These are phyloP conservation scores for Jackrogersella multiformis DNA, from an alignment of 495 filamentous ascomycete genomes.

Conservation along the genomic window DNA sequence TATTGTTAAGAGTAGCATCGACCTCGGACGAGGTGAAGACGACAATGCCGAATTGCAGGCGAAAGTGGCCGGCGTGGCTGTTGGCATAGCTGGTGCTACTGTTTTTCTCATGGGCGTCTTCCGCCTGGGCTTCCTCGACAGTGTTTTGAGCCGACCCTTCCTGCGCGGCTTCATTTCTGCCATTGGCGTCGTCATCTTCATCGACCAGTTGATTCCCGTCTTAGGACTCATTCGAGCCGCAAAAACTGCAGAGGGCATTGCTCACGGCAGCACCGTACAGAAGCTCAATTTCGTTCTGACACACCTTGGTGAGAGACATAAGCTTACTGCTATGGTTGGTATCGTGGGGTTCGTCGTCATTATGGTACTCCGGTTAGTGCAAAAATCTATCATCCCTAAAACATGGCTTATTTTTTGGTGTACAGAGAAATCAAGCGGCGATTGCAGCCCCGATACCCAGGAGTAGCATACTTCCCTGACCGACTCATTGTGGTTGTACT, in stretches of 20 bases:
- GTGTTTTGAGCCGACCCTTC: slow-evolving; percentile 91
- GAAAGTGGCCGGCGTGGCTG: slow-evolving; percentile 86
- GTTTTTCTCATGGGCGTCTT: slow-evolving; percentile 85
- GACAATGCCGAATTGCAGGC: slow-evolving; percentile 76
- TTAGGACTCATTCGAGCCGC: slow-evolving; percentile 76
- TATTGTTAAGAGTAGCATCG: slow-evolving; percentile 81
- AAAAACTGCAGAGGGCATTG: slow-evolving; percentile 63
- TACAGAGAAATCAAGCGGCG: slow-evolving; percentile 78
- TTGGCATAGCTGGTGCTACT: slow-evolving; percentile 84
- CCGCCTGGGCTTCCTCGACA: slow-evolving; percentile 93
- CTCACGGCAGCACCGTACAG: slow-evolving; percentile 83
- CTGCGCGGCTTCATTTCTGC: slow-evolving; percentile 95
- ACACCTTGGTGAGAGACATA: slow-evolving; percentile 71
- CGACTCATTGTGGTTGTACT: slow-evolving; percentile 90
- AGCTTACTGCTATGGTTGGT: slow-evolving; percentile 77
- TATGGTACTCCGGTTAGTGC: slow-evolving; percentile 76
- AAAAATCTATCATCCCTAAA: not conserved
- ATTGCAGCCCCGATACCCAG: slow-evolving; percentile 82
- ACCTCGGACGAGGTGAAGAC: slow-evolving; percentile 73
- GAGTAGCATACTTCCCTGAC: slow-evolving; percentile 90
- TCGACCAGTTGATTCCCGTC: slow-evolving; percentile 93
- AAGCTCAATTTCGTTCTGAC: slow-evolving; percentile 83
- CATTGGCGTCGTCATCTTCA: slow-evolving; percentile 93
- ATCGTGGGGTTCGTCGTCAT: slow-evolving; percentile 85
- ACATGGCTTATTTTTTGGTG: slow-evolving; percentile 19